These are phyloP conservation scores for Mucor saturninus DNA, from an alignment of 371 early-diverging fungal species.

Conservation along the genomic window DNA sequence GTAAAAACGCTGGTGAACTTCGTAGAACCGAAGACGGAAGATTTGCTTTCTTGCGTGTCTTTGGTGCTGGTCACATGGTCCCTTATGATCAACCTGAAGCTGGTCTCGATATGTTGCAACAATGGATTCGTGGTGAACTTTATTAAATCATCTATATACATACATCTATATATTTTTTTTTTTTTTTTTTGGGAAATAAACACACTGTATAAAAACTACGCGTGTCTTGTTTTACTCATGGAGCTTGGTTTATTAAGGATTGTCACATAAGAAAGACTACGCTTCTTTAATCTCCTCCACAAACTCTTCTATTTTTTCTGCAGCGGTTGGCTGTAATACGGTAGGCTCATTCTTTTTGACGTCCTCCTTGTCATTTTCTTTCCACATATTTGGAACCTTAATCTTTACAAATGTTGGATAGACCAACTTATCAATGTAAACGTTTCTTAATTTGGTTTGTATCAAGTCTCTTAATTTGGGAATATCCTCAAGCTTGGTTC, in stretches of 20 bases:
- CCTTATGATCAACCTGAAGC: constrained; percentile 67
- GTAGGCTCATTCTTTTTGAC: neutral
- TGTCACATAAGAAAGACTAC: constrained; percentile 1
- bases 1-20: constrained; percentile 76
- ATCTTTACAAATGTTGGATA: constrained; percentile 64
- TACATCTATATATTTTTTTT: too few species aligned
- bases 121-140: constrained; percentile 55
- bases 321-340: constrained; percentile 17
- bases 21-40: constrained; percentile 63
- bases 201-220: too few species aligned
- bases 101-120: constrained; percentile 68
- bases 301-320: constrained; percentile 43
- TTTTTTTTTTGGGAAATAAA: too few species aligned
- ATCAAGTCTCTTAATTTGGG: constrained; percentile 90
- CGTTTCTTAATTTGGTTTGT: constrained; percentile 68
- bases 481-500: constrained; percentile 92
- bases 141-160: constrained; percentile 11
- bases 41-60: constrained; percentile 87
- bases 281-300: constrained; percentile 44
- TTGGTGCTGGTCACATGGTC: constrained; percentile 93
- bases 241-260: neutral
- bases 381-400: constrained; percentile 55
- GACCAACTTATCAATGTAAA: constrained; percentile 71
- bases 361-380: constrained; percentile 16
- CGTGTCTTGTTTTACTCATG: too few species aligned